A percentile compares a stretch with the other conserved stretches of the same genome.
These are phyloP conservation scores for Mesembryanthemum crystallinum DNA, from an alignment of 148 eudicot species.

Conservation along the genomic window DNA sequence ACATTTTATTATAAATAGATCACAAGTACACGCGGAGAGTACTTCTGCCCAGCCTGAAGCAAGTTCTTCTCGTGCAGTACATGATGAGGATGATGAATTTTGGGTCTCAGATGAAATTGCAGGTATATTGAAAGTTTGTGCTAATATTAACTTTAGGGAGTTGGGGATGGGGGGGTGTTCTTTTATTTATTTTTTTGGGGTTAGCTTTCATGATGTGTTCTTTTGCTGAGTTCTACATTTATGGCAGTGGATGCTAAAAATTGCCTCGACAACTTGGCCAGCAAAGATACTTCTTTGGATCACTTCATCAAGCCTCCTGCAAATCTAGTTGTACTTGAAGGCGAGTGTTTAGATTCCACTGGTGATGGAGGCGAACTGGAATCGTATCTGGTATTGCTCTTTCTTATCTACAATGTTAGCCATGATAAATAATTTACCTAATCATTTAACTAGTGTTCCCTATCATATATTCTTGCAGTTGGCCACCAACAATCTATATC, in stretches of 20 bases:
- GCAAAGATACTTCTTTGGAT: slow-evolving; percentile 43
- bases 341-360: slow-evolving; percentile 78
- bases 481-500: slow-evolving; percentile 63
- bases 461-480: slow-evolving; percentile 49
- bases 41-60: slow-evolving; percentile 52
- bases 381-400: slow-evolving; percentile 67
- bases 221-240: background rate
- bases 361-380: slow-evolving; percentile 83
- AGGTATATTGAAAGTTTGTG: slow-evolving; percentile 41
- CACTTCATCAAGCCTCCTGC: slow-evolving; percentile 76
- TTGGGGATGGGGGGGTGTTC: background rate
- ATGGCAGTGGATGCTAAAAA: slow-evolving; percentile 70
- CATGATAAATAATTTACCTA: background rate
- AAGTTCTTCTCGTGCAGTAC: slow-evolving; percentile 41
- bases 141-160: background rate
- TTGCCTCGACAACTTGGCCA: slow-evolving; percentile 44
- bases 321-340: slow-evolving; percentile 87
- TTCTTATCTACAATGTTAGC: slow-evolving; percentile 8
- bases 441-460: slow-evolving; percentile 7
- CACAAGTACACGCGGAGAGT: slow-evolving; percentile 48
- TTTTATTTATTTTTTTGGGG: background rate
- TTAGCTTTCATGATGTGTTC: background rate
- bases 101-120: slow-evolving; percentile 80
- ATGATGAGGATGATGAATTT: slow-evolving; percentile 58
- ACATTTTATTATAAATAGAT: slow-evolving; percentile 32